Base-by-base conservation (phyloP, 2,329 filamentous ascomycete genomes). In the Fusarium sarcochroum region DNA sequence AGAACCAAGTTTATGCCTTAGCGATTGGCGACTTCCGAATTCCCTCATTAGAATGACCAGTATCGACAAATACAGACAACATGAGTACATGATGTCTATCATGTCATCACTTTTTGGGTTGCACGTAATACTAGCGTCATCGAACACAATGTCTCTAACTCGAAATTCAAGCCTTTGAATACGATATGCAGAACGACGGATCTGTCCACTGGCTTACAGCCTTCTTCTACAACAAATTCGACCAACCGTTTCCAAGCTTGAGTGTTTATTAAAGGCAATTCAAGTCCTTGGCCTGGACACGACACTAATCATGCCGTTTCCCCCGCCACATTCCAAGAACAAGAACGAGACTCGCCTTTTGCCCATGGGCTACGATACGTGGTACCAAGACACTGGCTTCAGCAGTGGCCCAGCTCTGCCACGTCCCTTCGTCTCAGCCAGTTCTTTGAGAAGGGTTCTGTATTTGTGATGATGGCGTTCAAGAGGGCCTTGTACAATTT, bases 191-290 rank as follows among this genome's bases (percentile, higher is more conserved):
- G n/a, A 18, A 35, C 34, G 6, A 15, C 13, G 13, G 14, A 35
- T 17, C 34, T 35, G 3, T 7, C 34, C 14, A 35, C 17, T 17
- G 14, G 7, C 14, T 35, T 35, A 6, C 34, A 35, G 14, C 15
- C 17, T 7, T 17, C 17, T 35, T 17, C 7, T n/a, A 23, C 17
- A 27, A 17, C 15, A n/a, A 35, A 27, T 35, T 23, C 32, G 13
- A 9, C 25, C 15, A 25, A 20, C 7, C 5, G 21, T 7, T 17
- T n/a, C 18, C 21, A 10, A 14, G 27, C 15, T n/a, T 34, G 7
- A 18, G 7, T 37, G 59, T 49, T 48, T 57, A 57, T 48, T 57
- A 57, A 58, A 57, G 47, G 35, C 23, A 35, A 23, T 35, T 7
- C 18, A 18, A 47, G 8, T 46, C 42, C n/a, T 34, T 6, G 40